Conservation (phyloP, 495 filamentous ascomycete genomes). For the Penicillium tannophilum region DNA sequence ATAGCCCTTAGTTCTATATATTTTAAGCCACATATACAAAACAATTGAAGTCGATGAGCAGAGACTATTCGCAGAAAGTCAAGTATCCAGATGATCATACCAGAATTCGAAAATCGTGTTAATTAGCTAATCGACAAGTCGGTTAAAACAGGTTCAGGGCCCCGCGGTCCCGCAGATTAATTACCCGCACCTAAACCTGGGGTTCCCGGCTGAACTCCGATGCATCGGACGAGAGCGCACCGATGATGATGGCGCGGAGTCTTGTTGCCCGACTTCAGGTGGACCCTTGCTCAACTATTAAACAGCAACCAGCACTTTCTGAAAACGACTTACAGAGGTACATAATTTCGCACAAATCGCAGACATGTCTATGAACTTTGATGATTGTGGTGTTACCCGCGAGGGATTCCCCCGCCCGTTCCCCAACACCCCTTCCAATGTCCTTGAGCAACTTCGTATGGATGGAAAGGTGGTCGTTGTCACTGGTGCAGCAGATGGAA, state of each 20-base stretch:
- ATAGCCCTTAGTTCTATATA: not conserved
- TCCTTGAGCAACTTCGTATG: conserved; percentile 46
- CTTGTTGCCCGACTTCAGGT: conserved; percentile 1
- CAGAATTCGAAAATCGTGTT: not conserved
- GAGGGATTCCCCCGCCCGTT: conserved; percentile 44
- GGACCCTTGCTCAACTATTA: not conserved
- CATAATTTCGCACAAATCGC: not conserved
- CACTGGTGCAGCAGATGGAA: conserved; percentile 40
- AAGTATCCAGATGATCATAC: not conserved
- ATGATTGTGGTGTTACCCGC: conserved; percentile 36
- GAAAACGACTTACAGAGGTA: not conserved
- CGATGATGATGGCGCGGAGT: conserved; percentile 8
- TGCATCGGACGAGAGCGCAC: conserved; percentile 7
- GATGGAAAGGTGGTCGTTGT: conserved; percentile 41
- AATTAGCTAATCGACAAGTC: not conserved
- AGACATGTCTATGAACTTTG: conserved; percentile 53
- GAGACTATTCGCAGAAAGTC: not conserved
- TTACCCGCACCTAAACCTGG: not conserved
- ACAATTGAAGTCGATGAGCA: not conserved
- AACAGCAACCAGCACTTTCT: not conserved
- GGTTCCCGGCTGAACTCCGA: conserved; percentile 3
- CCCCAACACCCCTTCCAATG: conserved; percentile 44
- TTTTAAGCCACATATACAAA: not conserved
- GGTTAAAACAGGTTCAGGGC: not conserved
- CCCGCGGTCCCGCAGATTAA: not conserved